Percentiles rank a stretch among this genome's conserved stretches.
phyloP scores from a whole-genome alignment of 2,329 filamentous ascomycete species.

The Septoria petroselini region DNA sequence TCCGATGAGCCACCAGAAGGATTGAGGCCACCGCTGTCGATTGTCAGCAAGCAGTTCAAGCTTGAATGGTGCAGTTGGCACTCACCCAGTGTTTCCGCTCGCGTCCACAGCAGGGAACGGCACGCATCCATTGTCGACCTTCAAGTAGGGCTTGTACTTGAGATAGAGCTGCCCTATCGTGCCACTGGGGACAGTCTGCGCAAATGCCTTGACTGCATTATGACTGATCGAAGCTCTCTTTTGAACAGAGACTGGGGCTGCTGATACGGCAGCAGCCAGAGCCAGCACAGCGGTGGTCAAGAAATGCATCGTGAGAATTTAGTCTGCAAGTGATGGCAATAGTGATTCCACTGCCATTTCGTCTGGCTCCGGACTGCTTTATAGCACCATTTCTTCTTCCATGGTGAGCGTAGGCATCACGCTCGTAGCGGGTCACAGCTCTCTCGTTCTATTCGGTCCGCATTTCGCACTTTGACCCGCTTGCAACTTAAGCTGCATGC shows the following conservation, averaged over 20 bases:
- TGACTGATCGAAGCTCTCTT: slow-evolving; percentile 46
- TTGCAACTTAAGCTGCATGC: neutral
- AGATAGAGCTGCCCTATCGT: slow-evolving; percentile 50
- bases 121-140: slow-evolving; percentile 59
- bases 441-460: too few relatives aligned
- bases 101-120: slow-evolving; percentile 61
- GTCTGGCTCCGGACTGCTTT: too few relatives aligned
- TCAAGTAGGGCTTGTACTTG: slow-evolving; percentile 56
- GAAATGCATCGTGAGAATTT: slow-evolving; percentile 3
- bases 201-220: slow-evolving; percentile 53
- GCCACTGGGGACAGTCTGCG: slow-evolving; percentile 51
- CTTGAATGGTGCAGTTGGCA: slow-evolving; percentile 2
- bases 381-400: too few relatives aligned
- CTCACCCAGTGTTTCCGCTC: slow-evolving; percentile 55
- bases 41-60: neutral
- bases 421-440: too few relatives aligned
- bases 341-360: too few relatives aligned
- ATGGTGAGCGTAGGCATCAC: too few relatives aligned
- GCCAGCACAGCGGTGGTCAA: neutral
- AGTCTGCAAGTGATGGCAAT: too few relatives aligned
- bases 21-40: slow-evolving; percentile 44
- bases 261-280: slow-evolving; percentile 6
- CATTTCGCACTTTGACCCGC: too few relatives aligned
- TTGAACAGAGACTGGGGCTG: slow-evolving; percentile 26
- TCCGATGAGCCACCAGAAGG: slow-evolving; percentile 41